Evolutionary conservation across 2,329 filamentous ascomycete genomes (phyloP).

Genomic region (Aureobasidium sp.): DNA sequence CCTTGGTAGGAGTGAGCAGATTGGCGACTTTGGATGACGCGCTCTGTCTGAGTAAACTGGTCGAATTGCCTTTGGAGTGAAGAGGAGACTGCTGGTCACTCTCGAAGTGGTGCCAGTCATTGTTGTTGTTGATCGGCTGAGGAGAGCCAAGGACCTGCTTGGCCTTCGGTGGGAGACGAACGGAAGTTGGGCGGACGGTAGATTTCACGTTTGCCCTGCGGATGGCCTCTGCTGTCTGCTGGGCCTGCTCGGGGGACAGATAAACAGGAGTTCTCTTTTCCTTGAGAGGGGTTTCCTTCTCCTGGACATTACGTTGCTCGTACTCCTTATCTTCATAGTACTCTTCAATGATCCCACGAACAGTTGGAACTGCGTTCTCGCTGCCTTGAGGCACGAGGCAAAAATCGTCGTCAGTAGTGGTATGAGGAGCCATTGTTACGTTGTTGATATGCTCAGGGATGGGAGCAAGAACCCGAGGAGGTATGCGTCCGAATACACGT

Average conservation of each 20-base stretch:
- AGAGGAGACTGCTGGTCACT: not conserved
- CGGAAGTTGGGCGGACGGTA: not conserved
- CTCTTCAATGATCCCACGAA: constrained; percentile 35
- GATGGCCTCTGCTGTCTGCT: not conserved
- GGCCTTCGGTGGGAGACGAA: constrained; percentile 12
- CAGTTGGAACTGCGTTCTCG: constrained; percentile 28
- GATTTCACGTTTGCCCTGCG: not conserved
- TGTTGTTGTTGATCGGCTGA: not conserved
- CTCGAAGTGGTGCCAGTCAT: not conserved
- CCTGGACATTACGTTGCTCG: constrained; percentile 27
- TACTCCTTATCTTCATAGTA: constrained; percentile 27
- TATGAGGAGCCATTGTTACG: not conserved
- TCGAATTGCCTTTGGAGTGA: not conserved
- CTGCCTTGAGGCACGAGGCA: constrained; percentile 22
- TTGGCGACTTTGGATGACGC: not conserved
- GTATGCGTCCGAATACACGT: not conserved
- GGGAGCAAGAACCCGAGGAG: not conserved
- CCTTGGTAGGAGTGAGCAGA: not conserved
- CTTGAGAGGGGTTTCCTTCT: constrained; percentile 25
- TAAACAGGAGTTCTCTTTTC: constrained; percentile 26
- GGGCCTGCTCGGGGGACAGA: not conserved
- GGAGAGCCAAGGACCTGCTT: constrained; percentile 9
- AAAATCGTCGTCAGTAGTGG: constrained; percentile 16
- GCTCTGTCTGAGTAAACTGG: not conserved
- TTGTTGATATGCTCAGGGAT: not conserved